phyloP scores from a whole-genome alignment of 495 filamentous ascomycete species.

The Daldinia caldariorum region DNA sequence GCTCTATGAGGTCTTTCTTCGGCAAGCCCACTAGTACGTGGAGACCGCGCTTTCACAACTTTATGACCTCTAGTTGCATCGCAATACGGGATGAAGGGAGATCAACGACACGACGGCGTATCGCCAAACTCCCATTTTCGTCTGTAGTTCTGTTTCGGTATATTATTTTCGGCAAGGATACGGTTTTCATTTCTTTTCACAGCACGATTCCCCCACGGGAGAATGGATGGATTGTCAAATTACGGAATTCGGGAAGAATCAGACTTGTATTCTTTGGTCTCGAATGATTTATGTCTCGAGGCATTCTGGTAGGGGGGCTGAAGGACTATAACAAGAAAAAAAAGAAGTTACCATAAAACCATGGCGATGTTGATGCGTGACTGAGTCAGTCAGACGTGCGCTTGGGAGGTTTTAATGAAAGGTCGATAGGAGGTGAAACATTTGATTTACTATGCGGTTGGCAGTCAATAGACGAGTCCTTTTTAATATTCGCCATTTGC shows the following conservation, averaged over 20 bases:
- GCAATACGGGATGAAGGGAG: constrained; percentile 11
- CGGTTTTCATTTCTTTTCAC: constrained; percentile 29
- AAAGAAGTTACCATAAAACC: constrained; percentile 9
- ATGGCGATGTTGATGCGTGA: constrained; percentile 8
- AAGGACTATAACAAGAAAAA: constrained; percentile 8
- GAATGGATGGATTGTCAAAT: constrained; percentile 35
- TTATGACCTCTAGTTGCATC: constrained; percentile 6
- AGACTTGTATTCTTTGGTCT: constrained; percentile 15
- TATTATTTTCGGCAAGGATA: constrained; percentile 32
- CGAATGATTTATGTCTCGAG: constrained; percentile 22
- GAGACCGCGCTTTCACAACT: constrained; percentile 3
- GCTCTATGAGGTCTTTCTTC: constrained; percentile 19
- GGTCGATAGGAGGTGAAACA: not conserved
- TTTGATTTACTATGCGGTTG: constrained; percentile 9
- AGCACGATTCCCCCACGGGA: constrained; percentile 44
- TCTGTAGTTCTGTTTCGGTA: constrained; percentile 31
- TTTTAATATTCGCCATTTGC: constrained; percentile 5
- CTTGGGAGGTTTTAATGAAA: constrained; percentile 15
- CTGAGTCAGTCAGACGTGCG: constrained; percentile 7
- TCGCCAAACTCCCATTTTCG: constrained; percentile 11
- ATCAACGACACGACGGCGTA: constrained; percentile 3
- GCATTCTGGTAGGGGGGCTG: constrained; percentile 22
- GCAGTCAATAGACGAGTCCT: constrained; percentile 7
- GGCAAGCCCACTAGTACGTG: not conserved
- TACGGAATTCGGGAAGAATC: constrained; percentile 20